Evolutionary conservation across 495 filamentous ascomycete species (phyloP), one percentile per base, ranked within the genome.

Genomic region (Penicillium silybi): DNA sequence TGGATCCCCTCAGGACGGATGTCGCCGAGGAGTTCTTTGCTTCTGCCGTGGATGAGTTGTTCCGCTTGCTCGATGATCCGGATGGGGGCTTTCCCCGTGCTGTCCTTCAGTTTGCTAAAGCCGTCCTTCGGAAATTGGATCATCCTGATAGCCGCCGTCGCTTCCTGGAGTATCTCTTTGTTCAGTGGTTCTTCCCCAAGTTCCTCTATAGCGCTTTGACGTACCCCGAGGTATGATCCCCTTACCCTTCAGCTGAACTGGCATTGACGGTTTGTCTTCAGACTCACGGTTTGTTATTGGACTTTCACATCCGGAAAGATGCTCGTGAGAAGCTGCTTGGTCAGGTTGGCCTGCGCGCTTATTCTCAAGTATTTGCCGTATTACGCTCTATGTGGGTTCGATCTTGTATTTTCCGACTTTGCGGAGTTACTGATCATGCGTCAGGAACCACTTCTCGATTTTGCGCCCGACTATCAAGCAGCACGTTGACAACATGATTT

Each of bases 1-100:
- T 81, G 52, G 82, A 88, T 58, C 87, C 88, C 41, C 69, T 88
- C 27, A 83, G 89, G 61, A 82, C 81, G 40, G 86, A 92, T 61
- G 85, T 86, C 17, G 85, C 87, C 27, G 90, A 95, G 63, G 90
- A 95, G 52, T 98, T 96, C 62, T 97, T 92, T 72, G 83, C 87
- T 52, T 80, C 82, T 57, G 89, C 90, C 9, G 81, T 93, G 25
- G 82, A 89, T 58, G 80, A 80, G 41, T 72, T 98, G n/a, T 95
- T 97, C 60, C 84, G 87, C 35, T 77, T 97, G 47, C 78, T 98
- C 42, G 89, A 92, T 65, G 69, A 79, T 43, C 83, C 85, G 44
- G 79, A 85, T 58, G 88, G 85, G 50, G 89, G 90, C 16, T 88
- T 98, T 51, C 93, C 93, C 17, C 84, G 87, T 61, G 85, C 89